phyloP scores from a whole-genome alignment of 352 stramenopile species.

The Pythium pectinolyticum region DNA sequence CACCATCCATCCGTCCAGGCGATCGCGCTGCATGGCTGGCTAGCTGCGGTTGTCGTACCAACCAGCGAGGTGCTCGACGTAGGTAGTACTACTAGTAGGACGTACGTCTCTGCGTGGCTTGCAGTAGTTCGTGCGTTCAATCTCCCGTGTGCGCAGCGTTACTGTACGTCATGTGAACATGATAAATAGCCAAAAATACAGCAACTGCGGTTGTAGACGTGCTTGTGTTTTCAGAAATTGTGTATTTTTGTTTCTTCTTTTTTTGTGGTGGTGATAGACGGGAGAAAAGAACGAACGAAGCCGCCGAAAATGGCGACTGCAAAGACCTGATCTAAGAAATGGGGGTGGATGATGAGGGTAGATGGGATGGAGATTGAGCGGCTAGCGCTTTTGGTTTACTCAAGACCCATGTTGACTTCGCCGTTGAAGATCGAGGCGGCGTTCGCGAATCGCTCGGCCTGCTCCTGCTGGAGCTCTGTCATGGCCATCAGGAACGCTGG shows the following conservation, averaged over 20 bases:
- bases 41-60: no score
- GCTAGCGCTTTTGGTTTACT: slow-evolving; percentile 44
- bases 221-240: no score
- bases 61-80: background rate
- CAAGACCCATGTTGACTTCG: slow-evolving; percentile 88
- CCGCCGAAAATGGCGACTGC: no score
- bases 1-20: slow-evolving; percentile 79
- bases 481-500: slow-evolving; percentile 84
- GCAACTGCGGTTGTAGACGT: no score
- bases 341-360: background rate
- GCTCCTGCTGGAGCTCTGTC: slow-evolving; percentile 86
- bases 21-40: slow-evolving; percentile 70
- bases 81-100: background rate
- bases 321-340: slow-evolving; percentile 18
- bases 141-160: background rate
- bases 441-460: slow-evolving; percentile 80
- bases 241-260: slow-evolving; percentile 4
- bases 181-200: slow-evolving; percentile 1
- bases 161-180: background rate
- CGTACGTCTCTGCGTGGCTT: no score
- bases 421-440: slow-evolving; percentile 86
- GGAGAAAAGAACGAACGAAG: slow-evolving; percentile 1
- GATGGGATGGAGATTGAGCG: background rate
- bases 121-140: background rate
- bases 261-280: slow-evolving; percentile 1